These are phyloP conservation scores for Trichosporon sp. DNA, from an alignment of 1,284 basidiomycete genomes.

Conservation along the genomic window DNA sequence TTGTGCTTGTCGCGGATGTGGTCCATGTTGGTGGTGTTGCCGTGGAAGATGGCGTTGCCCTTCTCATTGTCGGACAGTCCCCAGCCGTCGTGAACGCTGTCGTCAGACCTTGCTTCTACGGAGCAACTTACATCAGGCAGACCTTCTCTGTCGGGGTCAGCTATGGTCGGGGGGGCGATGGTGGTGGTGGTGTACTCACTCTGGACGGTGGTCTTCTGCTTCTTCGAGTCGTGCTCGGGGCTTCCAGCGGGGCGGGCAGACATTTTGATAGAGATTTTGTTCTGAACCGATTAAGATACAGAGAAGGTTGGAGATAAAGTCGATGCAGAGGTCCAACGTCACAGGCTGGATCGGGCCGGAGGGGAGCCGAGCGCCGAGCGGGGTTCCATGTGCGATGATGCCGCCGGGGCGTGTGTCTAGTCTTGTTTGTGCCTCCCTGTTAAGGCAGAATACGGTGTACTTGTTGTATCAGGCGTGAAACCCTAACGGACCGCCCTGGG, in stretches of 20 bases:
- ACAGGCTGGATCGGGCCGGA: not conserved
- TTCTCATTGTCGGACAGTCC: conserved; percentile 68
- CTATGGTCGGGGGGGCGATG: conserved; percentile 1
- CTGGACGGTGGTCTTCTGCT: conserved; percentile 22
- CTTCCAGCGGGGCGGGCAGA: conserved; percentile 17
- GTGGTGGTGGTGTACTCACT: conserved; percentile 2
- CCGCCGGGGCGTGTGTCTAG: not conserved
- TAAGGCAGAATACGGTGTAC: not conserved
- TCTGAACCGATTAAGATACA: not conserved
- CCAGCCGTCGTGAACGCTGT: conserved; percentile 90
- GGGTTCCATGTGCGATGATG: conserved; percentile 1
- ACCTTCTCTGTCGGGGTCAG: conserved; percentile 62
- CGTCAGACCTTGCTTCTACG: not conserved
- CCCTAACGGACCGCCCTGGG: not conserved
- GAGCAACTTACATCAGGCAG: conserved; percentile 67
- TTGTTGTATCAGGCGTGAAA: not conserved
- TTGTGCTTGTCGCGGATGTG: conserved; percentile 70
- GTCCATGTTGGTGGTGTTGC: conserved; percentile 80
- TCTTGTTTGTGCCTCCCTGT: not conserved
- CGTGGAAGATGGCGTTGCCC: conserved; percentile 81
- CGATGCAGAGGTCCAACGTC: not conserved
- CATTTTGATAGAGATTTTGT: conserved; percentile 13
- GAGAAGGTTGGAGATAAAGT: not conserved
- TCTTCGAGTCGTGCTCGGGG: conserved; percentile 25
- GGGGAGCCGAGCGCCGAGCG: not conserved